Evolutionary conservation across 192 early-diverging fungal species (phyloP).

Genomic region (Chytriomyces sp.): DNA sequence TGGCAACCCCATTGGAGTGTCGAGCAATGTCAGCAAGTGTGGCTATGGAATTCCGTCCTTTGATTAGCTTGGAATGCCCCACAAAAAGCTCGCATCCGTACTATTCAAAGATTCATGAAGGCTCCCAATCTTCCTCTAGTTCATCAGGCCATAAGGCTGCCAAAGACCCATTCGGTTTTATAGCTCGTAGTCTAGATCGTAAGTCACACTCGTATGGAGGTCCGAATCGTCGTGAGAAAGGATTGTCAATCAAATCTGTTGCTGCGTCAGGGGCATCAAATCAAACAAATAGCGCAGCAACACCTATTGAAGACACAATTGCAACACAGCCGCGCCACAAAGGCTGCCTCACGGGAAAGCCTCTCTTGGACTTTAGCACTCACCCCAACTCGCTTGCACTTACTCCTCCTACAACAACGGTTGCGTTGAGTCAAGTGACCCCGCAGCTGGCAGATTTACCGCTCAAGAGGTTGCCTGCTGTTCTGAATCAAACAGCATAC

Average conservation of each 20-base stretch:
- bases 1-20: too few relatives aligned
- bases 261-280: too few relatives aligned
- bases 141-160: not conserved
- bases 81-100: too few relatives aligned
- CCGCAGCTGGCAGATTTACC: too few relatives aligned
- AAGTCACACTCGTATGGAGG: not conserved
- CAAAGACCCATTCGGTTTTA: not conserved
- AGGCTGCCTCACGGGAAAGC: not conserved
- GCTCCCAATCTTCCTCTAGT: not conserved
- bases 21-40: too few relatives aligned
- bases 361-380: not conserved
- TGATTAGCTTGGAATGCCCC: too few relatives aligned
- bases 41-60: too few relatives aligned
- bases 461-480: not conserved
- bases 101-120: too few relatives aligned
- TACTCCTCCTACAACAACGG: not conserved
- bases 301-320: not conserved
- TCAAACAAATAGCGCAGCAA: not conserved
- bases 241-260: too few relatives aligned
- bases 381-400: not conserved
- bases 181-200: not conserved
- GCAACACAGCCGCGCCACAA: not conserved
- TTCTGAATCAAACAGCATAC: not conserved
- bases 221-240: too few relatives aligned
- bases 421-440: too few relatives aligned